Base-by-base conservation (phyloP, 169 alveolate genomes). In the Fabrea salina region DNA sequence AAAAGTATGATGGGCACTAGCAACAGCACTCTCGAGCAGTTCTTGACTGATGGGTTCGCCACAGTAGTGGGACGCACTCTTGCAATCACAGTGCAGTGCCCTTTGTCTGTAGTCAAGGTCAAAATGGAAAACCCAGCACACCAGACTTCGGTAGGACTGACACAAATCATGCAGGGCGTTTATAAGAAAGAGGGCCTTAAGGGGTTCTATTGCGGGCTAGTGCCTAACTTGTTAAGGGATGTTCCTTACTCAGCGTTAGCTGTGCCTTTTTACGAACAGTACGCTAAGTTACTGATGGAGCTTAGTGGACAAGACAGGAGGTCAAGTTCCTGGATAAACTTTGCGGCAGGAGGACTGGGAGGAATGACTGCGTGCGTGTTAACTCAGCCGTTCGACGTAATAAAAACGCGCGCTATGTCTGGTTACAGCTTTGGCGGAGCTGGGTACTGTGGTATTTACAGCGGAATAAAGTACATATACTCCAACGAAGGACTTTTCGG, bases 251-350 rank as follows among this genome's bases (percentile, higher is more conserved):
- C 71, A 3, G 71, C 47, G 0, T 35, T 58, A 4, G 71, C 71
- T 58, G 25, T 30, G 25, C 49, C 47, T 58, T 58, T 58, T 58
- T 58, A 58, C 33, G 71, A 58, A 43, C 71, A 27, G n/a, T 58
- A 27, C 41, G 25, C 71, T 22, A n/a, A 8, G 33, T 4, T 58
- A 4, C 16, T 58, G 1, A 30, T 6, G 16, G 6, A 22, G 25
- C 41, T 58, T 6, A 58, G 43, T 58, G 71, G 71, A 27, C 25
- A 30, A 35, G 44, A n/a, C n/a, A 58, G 33, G 35, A 22, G 19
- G 33, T 27, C 22, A 22, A n/a, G n/a, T n/a, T 58, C 41, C 4
- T 22, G 25, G 5, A 22, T 30, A 30, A 58, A 13, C 19, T 22
- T 32, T 32, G 33, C 41, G 0, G 22, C 71, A 30, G 71, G 71